A percentile compares a stretch with the other conserved stretches of the same genome.
These are phyloP conservation scores for Trifolium repens DNA, from an alignment of 306 rosid genomes.

Conservation along the genomic window DNA sequence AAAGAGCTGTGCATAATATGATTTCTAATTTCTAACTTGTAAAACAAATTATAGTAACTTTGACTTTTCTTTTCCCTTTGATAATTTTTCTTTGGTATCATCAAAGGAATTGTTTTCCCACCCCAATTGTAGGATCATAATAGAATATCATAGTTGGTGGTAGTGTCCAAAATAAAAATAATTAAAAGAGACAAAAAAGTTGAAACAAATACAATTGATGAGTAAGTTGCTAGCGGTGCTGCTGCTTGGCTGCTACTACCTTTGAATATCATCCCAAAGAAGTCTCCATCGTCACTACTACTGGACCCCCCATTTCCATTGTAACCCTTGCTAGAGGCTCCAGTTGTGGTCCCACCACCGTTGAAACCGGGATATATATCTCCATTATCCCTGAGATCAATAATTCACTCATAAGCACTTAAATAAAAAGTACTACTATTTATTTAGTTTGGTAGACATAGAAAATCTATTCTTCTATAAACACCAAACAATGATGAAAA, in stretches of 20 bases:
- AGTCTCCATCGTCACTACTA: slow-evolving; percentile 61
- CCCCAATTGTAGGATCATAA: slow-evolving; percentile 42
- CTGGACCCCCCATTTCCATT: slow-evolving; percentile 50
- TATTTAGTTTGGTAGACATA: background rate
- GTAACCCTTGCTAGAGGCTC: slow-evolving; percentile 51
- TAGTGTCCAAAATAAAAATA: slow-evolving; percentile 57
- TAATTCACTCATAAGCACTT: slow-evolving; percentile 30
- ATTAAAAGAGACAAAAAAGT: slow-evolving; percentile 58
- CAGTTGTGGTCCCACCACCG: slow-evolving; percentile 62
- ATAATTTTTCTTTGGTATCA: background rate
- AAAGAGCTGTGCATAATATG: slow-evolving; percentile 36
- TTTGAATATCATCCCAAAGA: slow-evolving; percentile 81
- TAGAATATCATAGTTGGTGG: slow-evolving; percentile 51
- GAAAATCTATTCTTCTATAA: background rate
- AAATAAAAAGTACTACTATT: slow-evolving; percentile 21
- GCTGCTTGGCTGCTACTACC: slow-evolving; percentile 57
- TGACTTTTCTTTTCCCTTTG: slow-evolving; percentile 17
- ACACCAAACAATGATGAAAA: slow-evolving; percentile 14
- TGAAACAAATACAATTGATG: slow-evolving; percentile 45
- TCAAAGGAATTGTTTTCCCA: slow-evolving; percentile 30
- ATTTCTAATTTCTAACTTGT: slow-evolving; percentile 32
- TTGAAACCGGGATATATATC: slow-evolving; percentile 53
- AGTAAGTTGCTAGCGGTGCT: slow-evolving; percentile 48
- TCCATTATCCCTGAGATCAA: slow-evolving; percentile 65
- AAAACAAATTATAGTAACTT: slow-evolving; percentile 29